Evolutionary conservation across 345 rosid genomes (phyloP).

Genomic region (Heritiera fomes): DNA sequence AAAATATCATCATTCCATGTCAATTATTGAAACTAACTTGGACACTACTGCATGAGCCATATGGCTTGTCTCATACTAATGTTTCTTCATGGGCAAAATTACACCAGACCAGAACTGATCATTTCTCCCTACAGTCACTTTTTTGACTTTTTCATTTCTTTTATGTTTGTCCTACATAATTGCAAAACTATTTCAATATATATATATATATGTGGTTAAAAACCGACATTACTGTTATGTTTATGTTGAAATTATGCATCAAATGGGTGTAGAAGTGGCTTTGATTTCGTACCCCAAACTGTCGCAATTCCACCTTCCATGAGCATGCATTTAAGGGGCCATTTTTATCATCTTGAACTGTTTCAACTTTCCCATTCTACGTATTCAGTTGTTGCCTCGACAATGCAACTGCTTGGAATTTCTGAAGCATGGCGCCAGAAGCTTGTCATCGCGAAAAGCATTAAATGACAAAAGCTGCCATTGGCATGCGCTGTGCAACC

Average conservation of each 20-base stretch:
- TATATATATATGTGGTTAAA: not conserved
- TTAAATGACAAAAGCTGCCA: not conserved
- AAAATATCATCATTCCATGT: not conserved
- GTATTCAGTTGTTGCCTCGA: not conserved
- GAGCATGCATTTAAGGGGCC: not conserved
- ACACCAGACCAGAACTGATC: not conserved
- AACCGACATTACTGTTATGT: not conserved
- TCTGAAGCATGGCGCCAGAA: not conserved
- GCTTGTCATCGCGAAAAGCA: not conserved
- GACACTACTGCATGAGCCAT: not conserved
- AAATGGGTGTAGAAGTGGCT: not conserved
- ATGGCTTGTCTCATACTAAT: not conserved
- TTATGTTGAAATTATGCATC: constrained; percentile 3
- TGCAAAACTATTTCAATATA: not conserved
- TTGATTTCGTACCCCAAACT: not conserved
- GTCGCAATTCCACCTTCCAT: not conserved
- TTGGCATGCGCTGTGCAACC: not conserved
- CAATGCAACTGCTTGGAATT: not conserved
- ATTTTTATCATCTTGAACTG: not conserved
- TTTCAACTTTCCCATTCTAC: not conserved
- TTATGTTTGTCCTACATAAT: not conserved
- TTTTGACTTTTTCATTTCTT: not conserved
- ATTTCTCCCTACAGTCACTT: not conserved
- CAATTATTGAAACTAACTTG: not conserved
- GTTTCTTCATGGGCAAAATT: not conserved